These are phyloP conservation scores for Boletus speciosus DNA, from an alignment of 768 basidiomycete species.

Conservation along the genomic window DNA sequence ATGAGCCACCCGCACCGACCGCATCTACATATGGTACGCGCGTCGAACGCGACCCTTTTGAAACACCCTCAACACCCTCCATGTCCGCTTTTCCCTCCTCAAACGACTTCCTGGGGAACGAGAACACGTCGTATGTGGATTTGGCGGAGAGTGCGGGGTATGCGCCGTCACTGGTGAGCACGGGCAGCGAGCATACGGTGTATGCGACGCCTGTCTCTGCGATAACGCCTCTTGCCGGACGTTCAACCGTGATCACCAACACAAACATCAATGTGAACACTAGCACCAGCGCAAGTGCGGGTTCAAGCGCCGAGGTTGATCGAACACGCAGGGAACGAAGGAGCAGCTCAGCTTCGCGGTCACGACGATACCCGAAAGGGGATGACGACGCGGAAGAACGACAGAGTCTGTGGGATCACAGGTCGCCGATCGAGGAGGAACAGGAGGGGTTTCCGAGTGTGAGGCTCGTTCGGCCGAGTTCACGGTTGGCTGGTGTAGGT, in stretches of 20 bases:
- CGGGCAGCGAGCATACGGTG: conserved; percentile 16
- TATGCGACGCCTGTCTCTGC: conserved; percentile 12
- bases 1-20: conserved; percentile 31
- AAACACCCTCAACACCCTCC: conserved; percentile 29
- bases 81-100: conserved; percentile 26
- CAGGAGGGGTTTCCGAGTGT: conserved; percentile 26
- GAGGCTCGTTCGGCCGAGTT: conserved; percentile 36
- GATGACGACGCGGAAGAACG: conserved; percentile 63
- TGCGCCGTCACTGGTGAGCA: conserved; percentile 8
- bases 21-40: conserved; percentile 7
- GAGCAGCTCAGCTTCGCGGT: conserved; percentile 44
- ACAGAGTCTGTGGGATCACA: conserved; percentile 48
- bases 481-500: conserved; percentile 4
- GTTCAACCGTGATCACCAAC: background rate
- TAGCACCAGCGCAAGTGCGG: no score
- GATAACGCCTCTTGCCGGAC: background rate
- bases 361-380: conserved; percentile 41
- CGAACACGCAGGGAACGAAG: conserved; percentile 29
- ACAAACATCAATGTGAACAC: no score
- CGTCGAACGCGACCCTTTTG: conserved; percentile 25
- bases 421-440: conserved; percentile 25
- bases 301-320: conserved; percentile 1
- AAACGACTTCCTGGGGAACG: conserved; percentile 7
- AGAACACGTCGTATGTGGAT: background rate
- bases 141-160: background rate